Evolutionary conservation across 192 early-diverging fungal species (phyloP).

Genomic region (Podila verticillata): DNA sequence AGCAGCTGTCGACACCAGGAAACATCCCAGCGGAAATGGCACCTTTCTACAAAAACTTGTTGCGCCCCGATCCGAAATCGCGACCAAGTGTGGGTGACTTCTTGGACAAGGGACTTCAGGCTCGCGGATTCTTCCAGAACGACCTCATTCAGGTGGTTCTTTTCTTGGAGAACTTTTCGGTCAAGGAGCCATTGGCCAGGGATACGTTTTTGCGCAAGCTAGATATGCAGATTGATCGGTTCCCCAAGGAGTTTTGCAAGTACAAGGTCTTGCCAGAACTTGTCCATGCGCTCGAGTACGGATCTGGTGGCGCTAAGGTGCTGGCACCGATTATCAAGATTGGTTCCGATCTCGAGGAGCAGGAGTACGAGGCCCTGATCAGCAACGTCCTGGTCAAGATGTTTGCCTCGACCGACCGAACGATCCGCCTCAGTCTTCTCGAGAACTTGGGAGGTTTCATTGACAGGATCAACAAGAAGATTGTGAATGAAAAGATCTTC

Average conservation of each 20-base stretch:
- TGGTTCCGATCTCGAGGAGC: slow-evolving; percentile 72
- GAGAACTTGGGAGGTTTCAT: slow-evolving; percentile 84
- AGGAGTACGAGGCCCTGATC: slow-evolving; percentile 79
- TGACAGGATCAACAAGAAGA: slow-evolving; percentile 69
- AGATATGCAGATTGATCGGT: slow-evolving; percentile 74
- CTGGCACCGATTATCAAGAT: slow-evolving; percentile 87
- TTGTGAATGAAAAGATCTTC: slow-evolving; percentile 86
- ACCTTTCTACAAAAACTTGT: slow-evolving; percentile 68
- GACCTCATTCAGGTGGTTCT: slow-evolving; percentile 85
- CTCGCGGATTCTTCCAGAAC: slow-evolving; percentile 79
- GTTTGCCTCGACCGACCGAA: slow-evolving; percentile 89
- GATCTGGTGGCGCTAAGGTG: slow-evolving; percentile 78
- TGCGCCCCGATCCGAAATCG: slow-evolving; percentile 65
- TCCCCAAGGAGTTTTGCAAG: slow-evolving; percentile 85
- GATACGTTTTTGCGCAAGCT: slow-evolving; percentile 86
- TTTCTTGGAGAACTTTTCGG: slow-evolving; percentile 91
- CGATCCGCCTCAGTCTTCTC: slow-evolving; percentile 84
- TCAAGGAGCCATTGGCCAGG: slow-evolving; percentile 91
- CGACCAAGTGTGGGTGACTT: slow-evolving; percentile 76
- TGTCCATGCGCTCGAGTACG: slow-evolving; percentile 83
- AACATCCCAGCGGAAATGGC: slow-evolving; percentile 72
- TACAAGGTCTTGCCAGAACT: slow-evolving; percentile 96
- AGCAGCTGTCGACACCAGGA: slow-evolving; percentile 59
- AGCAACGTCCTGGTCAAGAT: slow-evolving; percentile 81
- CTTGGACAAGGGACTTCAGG: slow-evolving; percentile 68